Conservation (phyloP, 208 protist genomes). For the Angomonas desouzai region DNA sequence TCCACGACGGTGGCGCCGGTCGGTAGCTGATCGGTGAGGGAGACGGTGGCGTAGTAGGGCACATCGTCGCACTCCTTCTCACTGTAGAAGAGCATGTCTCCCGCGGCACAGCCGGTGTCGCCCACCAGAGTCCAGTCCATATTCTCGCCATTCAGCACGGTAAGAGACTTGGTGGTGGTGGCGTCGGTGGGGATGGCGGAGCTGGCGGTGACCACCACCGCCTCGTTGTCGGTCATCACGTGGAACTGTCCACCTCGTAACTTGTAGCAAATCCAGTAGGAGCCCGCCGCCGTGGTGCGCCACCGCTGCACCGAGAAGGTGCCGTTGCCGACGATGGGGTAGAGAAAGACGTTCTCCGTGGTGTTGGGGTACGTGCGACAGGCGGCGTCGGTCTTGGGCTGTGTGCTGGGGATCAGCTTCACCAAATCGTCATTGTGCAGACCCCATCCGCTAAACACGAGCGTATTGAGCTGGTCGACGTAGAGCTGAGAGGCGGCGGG, state of each 20-base stretch:
- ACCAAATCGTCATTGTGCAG: constrained; percentile 49
- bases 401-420: constrained; percentile 47
- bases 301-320: constrained; percentile 59
- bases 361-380: constrained; percentile 21
- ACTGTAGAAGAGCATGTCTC: constrained; percentile 77
- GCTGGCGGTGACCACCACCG: constrained; percentile 15
- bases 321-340: constrained; percentile 67
- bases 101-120: constrained; percentile 15
- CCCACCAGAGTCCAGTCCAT: constrained; percentile 58
- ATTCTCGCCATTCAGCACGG: constrained; percentile 20
- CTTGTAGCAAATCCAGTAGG: constrained; percentile 85
- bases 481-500: constrained; percentile 18
- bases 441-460: constrained; percentile 76
- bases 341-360: constrained; percentile 20
- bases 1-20: constrained; percentile 26
- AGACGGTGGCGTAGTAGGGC: constrained; percentile 43
- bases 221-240: constrained; percentile 35
- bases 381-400: constrained; percentile 19
- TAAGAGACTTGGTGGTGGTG: constrained; percentile 8
- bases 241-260: constrained; percentile 82
- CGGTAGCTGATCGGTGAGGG: constrained; percentile 11
- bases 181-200: constrained; percentile 39
- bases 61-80: constrained; percentile 57
- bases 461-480: constrained; percentile 39
- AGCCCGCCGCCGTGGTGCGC: constrained; percentile 13